Evolutionary conservation across 352 stramenopile species (phyloP).

Genomic region (Thalassiosira exigua): DNA sequence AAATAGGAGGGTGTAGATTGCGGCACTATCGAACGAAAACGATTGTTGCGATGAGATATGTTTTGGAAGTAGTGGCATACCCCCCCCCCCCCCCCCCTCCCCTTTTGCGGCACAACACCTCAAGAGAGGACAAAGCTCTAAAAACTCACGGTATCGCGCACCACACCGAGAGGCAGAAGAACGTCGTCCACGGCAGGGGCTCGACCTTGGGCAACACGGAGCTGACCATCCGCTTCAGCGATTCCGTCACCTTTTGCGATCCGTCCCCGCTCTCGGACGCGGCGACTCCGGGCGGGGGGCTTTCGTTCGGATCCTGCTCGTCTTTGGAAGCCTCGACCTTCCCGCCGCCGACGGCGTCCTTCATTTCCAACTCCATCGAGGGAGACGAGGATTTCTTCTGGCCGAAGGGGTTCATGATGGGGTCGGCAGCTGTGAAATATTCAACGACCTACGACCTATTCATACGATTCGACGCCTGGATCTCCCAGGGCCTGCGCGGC

Average conservation of each 20-base stretch:
- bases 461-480: too few relatives aligned
- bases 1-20: slow-evolving; percentile 47
- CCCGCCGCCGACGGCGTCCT: not conserved
- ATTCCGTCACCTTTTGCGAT: too few relatives aligned
- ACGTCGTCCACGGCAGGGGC: slow-evolving; percentile 43
- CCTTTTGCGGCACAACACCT: too few relatives aligned
- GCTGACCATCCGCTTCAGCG: not conserved
- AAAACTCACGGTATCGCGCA: slow-evolving; percentile 48
- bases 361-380: not conserved
- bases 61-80: too few relatives aligned
- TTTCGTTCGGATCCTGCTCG: not conserved
- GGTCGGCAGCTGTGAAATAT: too few relatives aligned
- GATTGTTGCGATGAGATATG: too few relatives aligned
- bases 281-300: not conserved
- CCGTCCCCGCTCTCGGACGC: not conserved
- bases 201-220: slow-evolving; percentile 57
- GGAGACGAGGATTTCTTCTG: not conserved
- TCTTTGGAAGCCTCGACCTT: not conserved
- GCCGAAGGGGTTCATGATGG: too few relatives aligned
- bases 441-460: too few relatives aligned
- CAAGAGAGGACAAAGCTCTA: not conserved
- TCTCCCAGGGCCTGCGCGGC: too few relatives aligned
- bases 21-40: too few relatives aligned
- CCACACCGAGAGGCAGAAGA: slow-evolving; percentile 52
- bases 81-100: too few relatives aligned